Base-by-base conservation (phyloP, 2,329 filamentous ascomycete species). In the Pestalotiopsis sp. region DNA sequence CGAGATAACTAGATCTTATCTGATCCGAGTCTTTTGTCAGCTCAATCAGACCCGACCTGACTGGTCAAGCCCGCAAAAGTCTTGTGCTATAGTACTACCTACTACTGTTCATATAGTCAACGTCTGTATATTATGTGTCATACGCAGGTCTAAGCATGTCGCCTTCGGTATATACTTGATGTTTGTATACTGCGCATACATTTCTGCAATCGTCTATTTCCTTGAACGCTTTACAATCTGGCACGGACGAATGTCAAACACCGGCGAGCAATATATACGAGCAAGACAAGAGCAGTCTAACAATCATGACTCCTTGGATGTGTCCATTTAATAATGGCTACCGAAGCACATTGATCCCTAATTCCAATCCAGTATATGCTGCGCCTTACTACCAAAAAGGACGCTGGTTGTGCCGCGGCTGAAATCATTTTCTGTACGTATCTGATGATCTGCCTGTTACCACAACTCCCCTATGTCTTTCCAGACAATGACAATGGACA, bases 1-100 rank as follows among this genome's bases (percentile, higher is more conserved):
- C 66, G 66, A 67, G 66, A 62, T 67, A 67, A 62, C 66, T 62
- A 23, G 66, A 62, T 67, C 66, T 67, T 67, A 67, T 67, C 66
- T 67, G 66, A 67, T 67, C 58, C 59, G 38, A 62, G 58, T n/a
- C 39, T 39, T 27, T 14, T 17, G 59, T 62, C 59, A 62, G 59
- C 59, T 36, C 14, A 39, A 39, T 36, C 36, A 20, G 5, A 13
- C 4, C 12, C 17, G 17, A 25, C 61, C 17, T 67, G 11, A 67
- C 57, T 67, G 65, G 65, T 31, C 41, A 20, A 20, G 17, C 12
- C 31, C n/a, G n/a, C 6, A 14, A 36, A 17, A 39, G 25, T n/a
- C 5, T 38, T 39, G 12, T 59, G 14, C 14, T 27, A 4, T 13
- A 27, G 25, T 23, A 36, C 57, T 14, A 52, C 45, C 57, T 14